phyloP scores from a whole-genome alignment of 176 grass and related monocot species.

The Oryza longistaminata region DNA sequence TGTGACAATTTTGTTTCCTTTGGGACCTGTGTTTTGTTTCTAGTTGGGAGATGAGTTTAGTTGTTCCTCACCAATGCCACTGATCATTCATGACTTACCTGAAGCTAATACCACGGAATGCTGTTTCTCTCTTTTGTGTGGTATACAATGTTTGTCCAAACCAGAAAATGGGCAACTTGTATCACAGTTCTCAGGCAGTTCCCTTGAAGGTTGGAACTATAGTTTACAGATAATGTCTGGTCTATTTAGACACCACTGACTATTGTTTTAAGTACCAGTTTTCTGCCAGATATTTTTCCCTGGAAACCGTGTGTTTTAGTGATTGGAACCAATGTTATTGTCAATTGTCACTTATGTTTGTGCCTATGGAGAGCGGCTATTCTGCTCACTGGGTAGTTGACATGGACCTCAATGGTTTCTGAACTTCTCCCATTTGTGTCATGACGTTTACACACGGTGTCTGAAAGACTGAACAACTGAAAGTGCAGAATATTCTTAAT shows the following conservation, averaged over 20 bases:
- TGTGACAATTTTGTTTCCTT: not conserved
- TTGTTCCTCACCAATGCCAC: not conserved
- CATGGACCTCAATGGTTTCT: constrained; percentile 36
- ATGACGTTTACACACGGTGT: constrained; percentile 48
- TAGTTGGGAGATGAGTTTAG: not conserved
- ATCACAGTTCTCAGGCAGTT: not conserved
- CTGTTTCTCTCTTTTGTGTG: not conserved
- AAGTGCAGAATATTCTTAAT: constrained; percentile 16
- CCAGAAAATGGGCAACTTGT: not conserved
- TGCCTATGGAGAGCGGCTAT: not conserved
- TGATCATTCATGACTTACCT: not conserved
- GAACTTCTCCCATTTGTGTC: constrained; percentile 25
- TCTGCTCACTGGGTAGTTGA: constrained; percentile 42
- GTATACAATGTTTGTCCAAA: not conserved
- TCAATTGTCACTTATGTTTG: not conserved
- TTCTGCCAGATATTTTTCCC: not conserved
- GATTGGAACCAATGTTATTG: not conserved
- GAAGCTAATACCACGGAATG: not conserved
- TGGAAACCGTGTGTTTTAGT: constrained; percentile 9
- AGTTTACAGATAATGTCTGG: not conserved
- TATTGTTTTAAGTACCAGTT: not conserved
- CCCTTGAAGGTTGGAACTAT: not conserved
- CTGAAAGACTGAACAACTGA: not conserved
- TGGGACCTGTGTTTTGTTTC: not conserved
- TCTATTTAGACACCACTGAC: not conserved